These are phyloP conservation scores for Colletotrichum musae DNA, from an alignment of 2,329 filamentous ascomycete genomes.

Conservation along the genomic window DNA sequence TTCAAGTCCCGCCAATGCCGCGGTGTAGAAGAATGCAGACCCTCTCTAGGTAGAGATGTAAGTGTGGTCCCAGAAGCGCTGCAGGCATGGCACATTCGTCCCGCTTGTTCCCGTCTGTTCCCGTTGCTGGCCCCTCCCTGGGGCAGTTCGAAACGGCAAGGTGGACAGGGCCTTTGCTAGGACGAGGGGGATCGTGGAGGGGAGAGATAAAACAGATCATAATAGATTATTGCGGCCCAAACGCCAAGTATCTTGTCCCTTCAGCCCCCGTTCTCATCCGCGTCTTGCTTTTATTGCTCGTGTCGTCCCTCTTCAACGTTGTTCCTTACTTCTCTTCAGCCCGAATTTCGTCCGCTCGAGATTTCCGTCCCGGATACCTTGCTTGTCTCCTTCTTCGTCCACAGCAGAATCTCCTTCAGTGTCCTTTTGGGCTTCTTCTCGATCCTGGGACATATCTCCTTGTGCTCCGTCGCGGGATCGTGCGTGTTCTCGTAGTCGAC, in stretches of 20 bases:
- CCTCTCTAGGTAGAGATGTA: not conserved
- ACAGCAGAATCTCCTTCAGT: slow-evolving; percentile 52
- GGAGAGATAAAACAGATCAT: slow-evolving; percentile 18
- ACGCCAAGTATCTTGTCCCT: slow-evolving; percentile 18
- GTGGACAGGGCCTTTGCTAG: slow-evolving; percentile 1
- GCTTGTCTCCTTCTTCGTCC: slow-evolving; percentile 39
- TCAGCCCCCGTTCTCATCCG: not conserved
- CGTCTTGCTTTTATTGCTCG: slow-evolving; percentile 16
- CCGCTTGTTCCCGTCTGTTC: slow-evolving; percentile 23
- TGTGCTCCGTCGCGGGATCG: slow-evolving; percentile 58
- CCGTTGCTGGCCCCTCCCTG: not conserved
- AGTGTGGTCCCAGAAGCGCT: slow-evolving; percentile 9
- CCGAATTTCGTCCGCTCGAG: slow-evolving; percentile 12
- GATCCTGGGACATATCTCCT: slow-evolving; percentile 56
- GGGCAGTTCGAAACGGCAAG: not conserved
- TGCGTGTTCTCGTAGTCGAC: slow-evolving; percentile 61
- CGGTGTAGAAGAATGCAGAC: not conserved
- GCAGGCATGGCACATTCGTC: slow-evolving; percentile 6
- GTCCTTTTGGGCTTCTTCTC: slow-evolving; percentile 47
- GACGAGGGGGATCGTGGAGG: not conserved
- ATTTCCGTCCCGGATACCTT: slow-evolving; percentile 30
- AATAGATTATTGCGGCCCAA: slow-evolving; percentile 4
- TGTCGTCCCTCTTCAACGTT: not conserved
- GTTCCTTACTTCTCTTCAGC: slow-evolving; percentile 6
- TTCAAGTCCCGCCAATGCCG: slow-evolving; percentile 22